phyloP scores from a whole-genome alignment of 2,329 filamentous ascomycete genomes.

The Fusarium nelsonii region DNA sequence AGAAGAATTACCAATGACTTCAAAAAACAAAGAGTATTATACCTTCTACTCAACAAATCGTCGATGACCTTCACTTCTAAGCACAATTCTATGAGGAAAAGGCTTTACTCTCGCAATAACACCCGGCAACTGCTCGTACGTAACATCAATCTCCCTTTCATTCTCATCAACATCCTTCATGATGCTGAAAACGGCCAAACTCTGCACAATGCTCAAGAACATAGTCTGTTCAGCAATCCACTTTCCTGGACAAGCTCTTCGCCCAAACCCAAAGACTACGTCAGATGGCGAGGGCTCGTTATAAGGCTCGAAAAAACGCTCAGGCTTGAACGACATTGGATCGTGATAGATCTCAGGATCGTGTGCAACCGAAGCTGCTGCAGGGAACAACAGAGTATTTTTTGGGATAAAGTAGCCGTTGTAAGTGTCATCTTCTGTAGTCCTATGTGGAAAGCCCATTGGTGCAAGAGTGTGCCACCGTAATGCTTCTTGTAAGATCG shows the following conservation, averaged over 20 bases:
- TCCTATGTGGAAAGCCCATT: constrained; percentile 54
- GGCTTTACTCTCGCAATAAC: constrained; percentile 24
- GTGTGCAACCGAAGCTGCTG: background rate
- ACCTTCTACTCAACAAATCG: background rate
- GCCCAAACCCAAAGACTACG: constrained; percentile 53
- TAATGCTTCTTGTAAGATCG: constrained; percentile 49
- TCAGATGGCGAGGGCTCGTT: constrained; percentile 48
- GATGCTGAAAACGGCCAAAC: constrained; percentile 61
- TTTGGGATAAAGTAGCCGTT: constrained; percentile 47
- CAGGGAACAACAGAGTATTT: constrained; percentile 34
- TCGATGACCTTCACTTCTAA: background rate
- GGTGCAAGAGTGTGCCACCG: constrained; percentile 51
- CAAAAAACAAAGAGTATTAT: no score
- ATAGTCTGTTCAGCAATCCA: constrained; percentile 50
- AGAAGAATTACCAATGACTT: no score
- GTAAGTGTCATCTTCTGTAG: constrained; percentile 48
- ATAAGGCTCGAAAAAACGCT: constrained; percentile 11
- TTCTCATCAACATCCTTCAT: constrained; percentile 40
- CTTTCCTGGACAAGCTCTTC: constrained; percentile 53
- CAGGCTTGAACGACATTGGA: constrained; percentile 52
- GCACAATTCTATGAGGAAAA: background rate
- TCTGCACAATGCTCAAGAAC: constrained; percentile 54
- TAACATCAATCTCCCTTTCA: constrained; percentile 52
- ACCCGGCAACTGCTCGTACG: constrained; percentile 17
- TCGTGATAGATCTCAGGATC: constrained; percentile 59